Conservation (phyloP, 192 early-diverging fungal genomes). For the Mortierella claussenii region DNA sequence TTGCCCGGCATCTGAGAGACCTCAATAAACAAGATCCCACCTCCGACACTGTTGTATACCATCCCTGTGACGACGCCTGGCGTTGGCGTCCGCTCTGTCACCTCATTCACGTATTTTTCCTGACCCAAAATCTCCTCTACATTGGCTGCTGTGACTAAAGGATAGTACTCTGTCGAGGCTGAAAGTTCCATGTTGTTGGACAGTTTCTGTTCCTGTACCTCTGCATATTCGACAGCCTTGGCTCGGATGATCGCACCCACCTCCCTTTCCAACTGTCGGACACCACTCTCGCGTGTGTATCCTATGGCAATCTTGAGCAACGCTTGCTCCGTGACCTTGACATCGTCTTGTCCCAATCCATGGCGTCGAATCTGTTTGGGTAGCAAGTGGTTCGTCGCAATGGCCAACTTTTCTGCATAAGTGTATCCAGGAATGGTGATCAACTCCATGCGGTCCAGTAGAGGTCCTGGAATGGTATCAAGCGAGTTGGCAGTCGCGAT, state of each 20-base stretch:
- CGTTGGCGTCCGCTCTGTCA: conserved; percentile 66
- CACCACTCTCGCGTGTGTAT: conserved; percentile 86
- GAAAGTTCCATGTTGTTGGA: neutral
- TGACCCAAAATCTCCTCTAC: conserved; percentile 77
- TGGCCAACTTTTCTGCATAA: conserved; percentile 83
- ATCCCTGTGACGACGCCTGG: conserved; percentile 87
- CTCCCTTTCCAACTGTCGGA: conserved; percentile 78
- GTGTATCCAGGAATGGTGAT: conserved; percentile 84
- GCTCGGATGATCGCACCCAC: conserved; percentile 75
- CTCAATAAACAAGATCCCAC: conserved; percentile 85
- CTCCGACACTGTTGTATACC: conserved; percentile 81
- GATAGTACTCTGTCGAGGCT: conserved; percentile 48
- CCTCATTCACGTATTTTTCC: conserved; percentile 73
- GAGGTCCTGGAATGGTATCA: conserved; percentile 79
- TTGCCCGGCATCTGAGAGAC: conserved; percentile 79
- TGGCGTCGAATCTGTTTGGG: conserved; percentile 79
- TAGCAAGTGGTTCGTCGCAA: conserved; percentile 79
- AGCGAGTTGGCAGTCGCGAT: conserved; percentile 86
- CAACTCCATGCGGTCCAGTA: conserved; percentile 88
- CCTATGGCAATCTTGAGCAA: conserved; percentile 69
- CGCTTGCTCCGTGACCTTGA: conserved; percentile 64
- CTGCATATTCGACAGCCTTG: conserved; percentile 78
- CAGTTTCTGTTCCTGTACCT: conserved; percentile 60
- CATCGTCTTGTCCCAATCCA: conserved; percentile 62
- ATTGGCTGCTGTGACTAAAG: conserved; percentile 55